Evolutionary conservation across 768 basidiomycete species (phyloP).

Genomic region (Rhodotorula graminis): DNA sequence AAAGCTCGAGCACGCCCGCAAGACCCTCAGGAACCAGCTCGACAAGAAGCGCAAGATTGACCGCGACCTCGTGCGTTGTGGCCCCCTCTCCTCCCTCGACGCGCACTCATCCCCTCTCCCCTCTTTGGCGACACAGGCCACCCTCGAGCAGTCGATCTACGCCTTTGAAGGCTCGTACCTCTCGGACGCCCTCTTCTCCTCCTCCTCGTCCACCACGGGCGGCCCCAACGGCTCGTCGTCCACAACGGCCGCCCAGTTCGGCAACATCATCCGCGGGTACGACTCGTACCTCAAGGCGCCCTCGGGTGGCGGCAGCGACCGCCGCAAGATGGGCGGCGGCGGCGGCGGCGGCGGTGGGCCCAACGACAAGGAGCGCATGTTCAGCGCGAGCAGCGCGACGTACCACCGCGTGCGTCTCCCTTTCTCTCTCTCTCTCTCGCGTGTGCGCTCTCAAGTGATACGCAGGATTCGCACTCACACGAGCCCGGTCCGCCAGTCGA

Average conservation of each 20-base stretch:
- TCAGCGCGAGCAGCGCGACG: constrained; percentile 47
- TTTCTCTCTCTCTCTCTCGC: too few relatives aligned
- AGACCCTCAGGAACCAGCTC: constrained; percentile 9
- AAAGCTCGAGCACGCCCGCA: constrained; percentile 22
- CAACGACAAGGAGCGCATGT: constrained; percentile 47
- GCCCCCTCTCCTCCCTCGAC: not conserved
- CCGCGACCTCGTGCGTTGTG: constrained; percentile 28
- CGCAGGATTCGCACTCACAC: too few relatives aligned
- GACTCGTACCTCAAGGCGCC: constrained; percentile 49
- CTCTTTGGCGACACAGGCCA: constrained; percentile 41
- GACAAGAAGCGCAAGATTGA: constrained; percentile 34
- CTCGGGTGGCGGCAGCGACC: constrained; percentile 28
- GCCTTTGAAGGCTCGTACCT: constrained; percentile 50
- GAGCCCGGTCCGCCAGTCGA: too few relatives aligned
- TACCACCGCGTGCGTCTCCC: constrained; percentile 43
- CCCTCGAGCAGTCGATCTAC: constrained; percentile 48
- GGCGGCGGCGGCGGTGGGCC: constrained; percentile 30
- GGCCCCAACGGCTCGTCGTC: not conserved
- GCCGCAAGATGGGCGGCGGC: constrained; percentile 23
- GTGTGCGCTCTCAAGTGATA: too few relatives aligned
- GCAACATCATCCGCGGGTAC: constrained; percentile 51
- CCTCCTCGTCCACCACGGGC: constrained; percentile 37
- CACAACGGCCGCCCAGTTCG: constrained; percentile 37
- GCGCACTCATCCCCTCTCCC: not conserved
- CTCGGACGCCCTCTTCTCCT: constrained; percentile 44